Base-by-base conservation (phyloP, 2,329 filamentous ascomycete genomes). In the Alternaria longipes region DNA sequence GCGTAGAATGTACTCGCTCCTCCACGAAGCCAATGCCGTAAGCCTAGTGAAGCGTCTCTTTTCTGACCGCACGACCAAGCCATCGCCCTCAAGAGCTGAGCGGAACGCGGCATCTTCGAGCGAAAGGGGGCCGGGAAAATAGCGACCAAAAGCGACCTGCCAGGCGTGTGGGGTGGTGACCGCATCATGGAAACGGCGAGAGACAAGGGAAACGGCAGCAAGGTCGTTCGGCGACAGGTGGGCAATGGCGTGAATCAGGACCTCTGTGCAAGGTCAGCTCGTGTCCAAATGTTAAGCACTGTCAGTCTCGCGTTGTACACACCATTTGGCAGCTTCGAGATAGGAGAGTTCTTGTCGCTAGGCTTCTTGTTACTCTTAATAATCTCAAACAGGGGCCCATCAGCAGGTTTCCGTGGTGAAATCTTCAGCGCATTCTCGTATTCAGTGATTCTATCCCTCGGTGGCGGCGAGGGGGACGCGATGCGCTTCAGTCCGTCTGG, bases 131-230 rank as follows among this genome's bases (percentile, higher is more conserved):
- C 91, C 93, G 0, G 92, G 92, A 70, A 98, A 99, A 80, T 90
- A 94, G 64, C 94, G 92, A 69, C 92, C 87, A 75, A 98, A 98
- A 6, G 94, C 94, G 75, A 93, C 91, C 65, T 93, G 89, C 94
- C 94, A 98, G 8, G 93, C 93, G 80, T 97, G 93, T 16, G 94
- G 92, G 1, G 92, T 94, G 5, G 93, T 97, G 57, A 98, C 91
- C 41, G 98, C 84, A 54, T 86, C 85, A 78, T 97, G 92, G 75
- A 98, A 96, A 56, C 92, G 91, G 72, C 89, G 92, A 34, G 92
- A 97, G 30, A 98, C 93, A 52, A 97, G 85, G 18, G 93, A 90
- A 11, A 97, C 90, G 9, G 90, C 87, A 18, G 90, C 89, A 70
- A 98, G 87, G 24, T 94, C 93, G 64, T 92, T 88, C 9, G 94